Percentiles rank a stretch among this genome's conserved stretches.
phyloP scores from a whole-genome alignment of 2,329 filamentous ascomycete genomes.

The Aspergillus sp. region DNA sequence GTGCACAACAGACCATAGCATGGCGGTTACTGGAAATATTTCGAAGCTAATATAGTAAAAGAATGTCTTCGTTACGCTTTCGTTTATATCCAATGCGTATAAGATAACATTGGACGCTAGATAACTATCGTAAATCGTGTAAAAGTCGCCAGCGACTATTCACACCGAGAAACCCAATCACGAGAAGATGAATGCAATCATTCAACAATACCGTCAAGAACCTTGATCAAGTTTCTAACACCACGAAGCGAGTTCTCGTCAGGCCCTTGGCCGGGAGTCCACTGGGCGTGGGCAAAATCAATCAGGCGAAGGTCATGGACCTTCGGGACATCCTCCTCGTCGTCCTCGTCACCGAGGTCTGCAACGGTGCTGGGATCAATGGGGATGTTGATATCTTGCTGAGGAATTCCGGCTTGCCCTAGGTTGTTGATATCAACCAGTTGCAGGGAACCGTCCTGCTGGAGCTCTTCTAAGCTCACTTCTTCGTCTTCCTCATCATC shows the following conservation, averaged over 20 bases:
- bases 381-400: slow-evolving; percentile 29
- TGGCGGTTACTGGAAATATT: not conserved
- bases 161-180: not conserved
- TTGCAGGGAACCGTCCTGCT: slow-evolving; percentile 25
- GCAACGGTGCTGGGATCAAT: slow-evolving; percentile 33
- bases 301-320: slow-evolving; percentile 81
- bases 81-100: not conserved
- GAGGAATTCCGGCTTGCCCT: slow-evolving; percentile 20
- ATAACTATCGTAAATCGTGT: not conserved
- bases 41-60: not conserved
- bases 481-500: slow-evolving; percentile 21
- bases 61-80: too few relatives aligned
- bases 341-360: slow-evolving; percentile 43
- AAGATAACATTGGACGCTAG: not conserved
- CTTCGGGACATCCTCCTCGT: slow-evolving; percentile 53
- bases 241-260: slow-evolving; percentile 78
- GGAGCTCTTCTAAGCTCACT: slow-evolving; percentile 22
- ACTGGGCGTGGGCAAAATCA: slow-evolving; percentile 90
- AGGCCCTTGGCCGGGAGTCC: slow-evolving; percentile 71
- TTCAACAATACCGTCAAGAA: slow-evolving; percentile 58
- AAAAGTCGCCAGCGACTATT: not conserved
- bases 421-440: slow-evolving; percentile 26
- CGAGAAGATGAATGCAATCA: not conserved
- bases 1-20: not conserved
- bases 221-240: slow-evolving; percentile 61